Conservation (phyloP, 2,329 filamentous ascomycete species). For the Pseudogymnoascus sp. region DNA sequence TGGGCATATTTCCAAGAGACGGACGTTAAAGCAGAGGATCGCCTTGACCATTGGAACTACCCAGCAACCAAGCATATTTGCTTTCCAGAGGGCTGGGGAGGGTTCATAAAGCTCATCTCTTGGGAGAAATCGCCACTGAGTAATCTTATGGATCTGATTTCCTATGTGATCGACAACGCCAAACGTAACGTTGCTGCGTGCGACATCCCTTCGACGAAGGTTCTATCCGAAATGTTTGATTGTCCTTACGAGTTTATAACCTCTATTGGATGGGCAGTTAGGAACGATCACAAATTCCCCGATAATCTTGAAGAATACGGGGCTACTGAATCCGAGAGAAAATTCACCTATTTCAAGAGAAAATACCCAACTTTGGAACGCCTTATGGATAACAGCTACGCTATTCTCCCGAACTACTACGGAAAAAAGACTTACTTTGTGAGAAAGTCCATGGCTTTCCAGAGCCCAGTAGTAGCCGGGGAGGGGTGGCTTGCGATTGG, state of each 20-base stretch:
- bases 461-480: conserved; percentile 22
- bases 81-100: conserved; percentile 26
- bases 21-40: conserved; percentile 21
- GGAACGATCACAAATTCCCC: conserved; percentile 14
- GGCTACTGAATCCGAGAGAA: conserved; percentile 21
- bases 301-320: conserved; percentile 20
- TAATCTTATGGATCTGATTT: conserved; percentile 24
- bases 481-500: conserved; percentile 25
- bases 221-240: not conserved
- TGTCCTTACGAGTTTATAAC: not conserved
- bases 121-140: conserved; percentile 23
- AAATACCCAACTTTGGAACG: conserved; percentile 20
- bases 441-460: conserved; percentile 11
- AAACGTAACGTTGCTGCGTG: conserved; percentile 16
- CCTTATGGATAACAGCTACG: conserved; percentile 20
- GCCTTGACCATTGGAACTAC: conserved; percentile 20
- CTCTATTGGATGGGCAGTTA: not conserved
- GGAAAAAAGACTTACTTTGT: not conserved
- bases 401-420: conserved; percentile 5
- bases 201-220: conserved; percentile 14
- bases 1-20: conserved; percentile 17
- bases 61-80: conserved; percentile 27
- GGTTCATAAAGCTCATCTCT: conserved; percentile 23
- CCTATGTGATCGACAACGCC: conserved; percentile 22
- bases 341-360: conserved; percentile 23